These are phyloP conservation scores for Begonia peltatifolia DNA, from an alignment of 306 rosid species.

Conservation along the genomic window DNA sequence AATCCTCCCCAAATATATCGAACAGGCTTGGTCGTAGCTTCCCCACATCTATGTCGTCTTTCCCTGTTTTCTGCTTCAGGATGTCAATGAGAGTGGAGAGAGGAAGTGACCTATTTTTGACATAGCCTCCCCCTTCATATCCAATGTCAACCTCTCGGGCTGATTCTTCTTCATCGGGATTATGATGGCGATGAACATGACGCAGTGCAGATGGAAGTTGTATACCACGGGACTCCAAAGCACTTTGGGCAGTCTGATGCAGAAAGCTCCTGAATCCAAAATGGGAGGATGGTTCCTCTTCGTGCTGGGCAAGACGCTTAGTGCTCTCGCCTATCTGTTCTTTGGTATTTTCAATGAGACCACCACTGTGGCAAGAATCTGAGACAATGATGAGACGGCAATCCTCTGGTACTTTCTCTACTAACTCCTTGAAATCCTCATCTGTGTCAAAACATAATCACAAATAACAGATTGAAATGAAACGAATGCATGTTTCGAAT, in stretches of 20 bases:
- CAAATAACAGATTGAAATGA: too few species aligned
- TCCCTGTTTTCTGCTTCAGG: constrained; percentile 86
- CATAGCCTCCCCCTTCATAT: constrained; percentile 21
- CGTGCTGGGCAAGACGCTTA: background rate
- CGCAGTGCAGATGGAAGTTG: constrained; percentile 39
- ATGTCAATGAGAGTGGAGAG: constrained; percentile 72
- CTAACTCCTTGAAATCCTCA: constrained; percentile 59
- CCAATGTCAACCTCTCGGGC: constrained; percentile 34
- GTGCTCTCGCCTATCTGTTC: constrained; percentile 84
- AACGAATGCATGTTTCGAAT: too few species aligned
- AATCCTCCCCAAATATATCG: constrained; percentile 49
- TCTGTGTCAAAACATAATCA: constrained; percentile 20
- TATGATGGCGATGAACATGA: constrained; percentile 10
- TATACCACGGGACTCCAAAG: constrained; percentile 63
- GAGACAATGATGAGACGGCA: constrained; percentile 56
- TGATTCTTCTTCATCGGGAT: constrained; percentile 15
- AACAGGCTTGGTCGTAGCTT: constrained; percentile 73
- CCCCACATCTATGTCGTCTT: constrained; percentile 78
- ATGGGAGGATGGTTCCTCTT: constrained; percentile 4
- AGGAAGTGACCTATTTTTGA: constrained; percentile 53
- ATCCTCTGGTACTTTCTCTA: constrained; percentile 40
- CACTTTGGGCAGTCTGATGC: constrained; percentile 34
- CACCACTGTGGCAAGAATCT: constrained; percentile 85
- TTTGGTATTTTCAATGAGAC: constrained; percentile 43
- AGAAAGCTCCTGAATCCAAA: constrained; percentile 47